phyloP scores from a whole-genome alignment of 2,329 filamentous ascomycete genomes.

The Aureobasidium vineae region DNA sequence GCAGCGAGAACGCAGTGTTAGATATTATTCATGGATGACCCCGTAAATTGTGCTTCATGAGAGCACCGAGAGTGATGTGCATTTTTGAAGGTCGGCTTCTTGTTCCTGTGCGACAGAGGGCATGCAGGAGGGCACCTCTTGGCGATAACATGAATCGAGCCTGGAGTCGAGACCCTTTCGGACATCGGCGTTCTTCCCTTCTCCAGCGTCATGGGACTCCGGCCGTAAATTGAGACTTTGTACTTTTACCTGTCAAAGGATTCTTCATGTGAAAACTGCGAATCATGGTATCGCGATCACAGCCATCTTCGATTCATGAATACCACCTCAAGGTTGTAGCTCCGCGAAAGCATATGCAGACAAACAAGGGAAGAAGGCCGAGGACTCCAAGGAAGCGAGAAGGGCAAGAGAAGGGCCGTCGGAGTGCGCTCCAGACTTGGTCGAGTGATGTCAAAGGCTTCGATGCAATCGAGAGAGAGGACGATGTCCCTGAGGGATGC shows the following conservation, averaged over 20 bases:
- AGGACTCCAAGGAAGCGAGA: background rate
- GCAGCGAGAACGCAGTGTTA: background rate
- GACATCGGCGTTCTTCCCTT: background rate
- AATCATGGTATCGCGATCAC: background rate
- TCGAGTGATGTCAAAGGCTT: conserved; percentile 21
- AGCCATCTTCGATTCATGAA: background rate
- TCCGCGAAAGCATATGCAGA: background rate
- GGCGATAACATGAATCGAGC: conserved; percentile 5
- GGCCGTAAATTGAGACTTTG: background rate
- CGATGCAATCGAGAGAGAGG: background rate
- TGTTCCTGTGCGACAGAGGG: background rate
- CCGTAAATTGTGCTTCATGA: background rate
- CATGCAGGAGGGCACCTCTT: background rate
- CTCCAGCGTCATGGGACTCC: background rate
- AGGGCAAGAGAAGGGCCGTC: conserved; percentile 8
- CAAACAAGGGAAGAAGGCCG: background rate
- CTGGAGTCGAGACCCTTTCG: background rate
- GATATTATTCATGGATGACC: background rate
- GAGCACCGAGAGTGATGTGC: background rate
- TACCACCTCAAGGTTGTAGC: conserved; percentile 11
- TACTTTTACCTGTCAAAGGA: background rate
- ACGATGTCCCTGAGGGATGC: background rate
- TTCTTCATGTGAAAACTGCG: background rate
- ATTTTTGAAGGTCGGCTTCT: background rate
- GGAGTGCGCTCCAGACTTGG: conserved; percentile 10